Base-by-base conservation (phyloP, 2,329 filamentous ascomycete species). In the Paecilomyces sp. region DNA sequence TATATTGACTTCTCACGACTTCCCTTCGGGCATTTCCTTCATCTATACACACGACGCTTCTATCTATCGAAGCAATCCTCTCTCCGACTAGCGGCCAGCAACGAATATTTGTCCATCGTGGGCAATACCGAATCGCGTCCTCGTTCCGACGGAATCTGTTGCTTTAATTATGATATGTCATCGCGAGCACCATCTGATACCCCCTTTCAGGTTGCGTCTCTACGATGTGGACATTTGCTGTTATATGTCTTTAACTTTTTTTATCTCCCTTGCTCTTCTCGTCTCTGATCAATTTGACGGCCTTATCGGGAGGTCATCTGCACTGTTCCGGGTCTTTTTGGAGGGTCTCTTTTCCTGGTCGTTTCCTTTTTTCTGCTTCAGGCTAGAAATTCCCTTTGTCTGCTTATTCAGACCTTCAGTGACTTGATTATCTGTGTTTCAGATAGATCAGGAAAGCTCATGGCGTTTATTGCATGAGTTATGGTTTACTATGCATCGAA, bases 1-100 rank as follows among this genome's bases (percentile, higher is more conserved):
- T 59, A 62, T 53, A 62, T 22, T 22, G 51, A 30, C 51, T 53
- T 57, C 56, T 63, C 59, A 59, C 57, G 47, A 63, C 52, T 50
- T 59, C 30, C 7, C 54, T 55, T 55, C 30, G 25, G 11, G 25
- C 3, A 22, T 58, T n/a, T 60, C n/a, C 52, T 57, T 59, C 47
- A 56, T 30, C 18, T 52, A 25, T 53, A 24, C 50, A 24, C 50
- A 30, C 28, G 25, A 57, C 13, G 34, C 18, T 30, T 28, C 36
- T 22, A 51, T 28, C 54, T n/a, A 13, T 11, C 22, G 15, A 25
- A 13, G 34, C 52, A 59, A n/a, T 30, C 56, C 52, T 51, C 6
- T 30, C 53, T 25, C 13, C n/a, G 25, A 15, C 18, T 25, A 2
- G 54, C 28, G 7, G 30, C 34, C 41, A 47, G 41, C 41, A 47